phyloP scores from a whole-genome alignment of 2,329 filamentous ascomycete genomes.

The Akanthomyces muscarius region DNA sequence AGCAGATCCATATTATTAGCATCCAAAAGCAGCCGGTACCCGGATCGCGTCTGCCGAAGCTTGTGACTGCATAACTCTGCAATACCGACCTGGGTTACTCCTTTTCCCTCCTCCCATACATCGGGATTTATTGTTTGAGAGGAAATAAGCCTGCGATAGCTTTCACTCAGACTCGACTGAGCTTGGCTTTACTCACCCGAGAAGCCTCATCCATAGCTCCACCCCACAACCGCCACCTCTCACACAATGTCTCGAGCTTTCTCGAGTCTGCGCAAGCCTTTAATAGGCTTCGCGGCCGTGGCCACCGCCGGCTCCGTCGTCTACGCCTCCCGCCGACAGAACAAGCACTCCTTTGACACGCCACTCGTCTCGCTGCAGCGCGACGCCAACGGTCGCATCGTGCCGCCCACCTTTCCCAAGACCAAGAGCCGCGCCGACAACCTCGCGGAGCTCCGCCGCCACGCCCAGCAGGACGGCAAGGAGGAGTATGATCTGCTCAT shows the following conservation, averaged over 20 bases:
- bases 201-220: background rate
- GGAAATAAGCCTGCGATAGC: background rate
- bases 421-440: slow-evolving; percentile 35
- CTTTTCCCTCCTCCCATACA: too few relatives aligned
- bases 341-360: slow-evolving; percentile 30
- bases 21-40: background rate
- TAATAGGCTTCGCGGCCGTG: slow-evolving; percentile 30
- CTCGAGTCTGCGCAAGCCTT: slow-evolving; percentile 32
- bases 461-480: slow-evolving; percentile 33
- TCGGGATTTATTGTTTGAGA: background rate
- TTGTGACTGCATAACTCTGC: background rate
- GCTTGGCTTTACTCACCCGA: background rate
- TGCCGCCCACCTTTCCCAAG: slow-evolving; percentile 35
- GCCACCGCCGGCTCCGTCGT: slow-evolving; percentile 29
- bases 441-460: slow-evolving; percentile 37
- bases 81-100: background rate
- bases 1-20: slow-evolving; percentile 1
- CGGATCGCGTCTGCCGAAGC: slow-evolving; percentile 7
- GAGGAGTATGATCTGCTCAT: slow-evolving; percentile 72
- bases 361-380: slow-evolving; percentile 34
- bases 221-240: background rate
- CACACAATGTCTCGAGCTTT: slow-evolving; percentile 34
- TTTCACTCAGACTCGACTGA: background rate
- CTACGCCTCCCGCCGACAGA: slow-evolving; percentile 27
- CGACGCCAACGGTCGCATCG: slow-evolving; percentile 34